Conservation (phyloP, 129 eudicot species). For the Centrapalus pauciflorus region DNA sequence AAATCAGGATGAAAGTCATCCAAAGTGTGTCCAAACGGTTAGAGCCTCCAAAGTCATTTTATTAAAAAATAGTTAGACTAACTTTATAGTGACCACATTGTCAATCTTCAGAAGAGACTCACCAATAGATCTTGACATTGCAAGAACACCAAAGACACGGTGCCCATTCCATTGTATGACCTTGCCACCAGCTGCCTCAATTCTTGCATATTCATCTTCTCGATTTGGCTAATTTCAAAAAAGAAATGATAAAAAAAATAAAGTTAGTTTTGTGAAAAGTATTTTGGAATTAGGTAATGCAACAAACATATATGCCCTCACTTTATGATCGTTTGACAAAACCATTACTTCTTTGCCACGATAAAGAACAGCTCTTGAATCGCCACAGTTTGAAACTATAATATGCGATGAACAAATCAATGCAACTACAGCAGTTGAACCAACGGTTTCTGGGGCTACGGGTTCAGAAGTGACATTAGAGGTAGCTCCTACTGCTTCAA, state of each 20-base stretch:
- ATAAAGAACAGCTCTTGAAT: slow-evolving; percentile 74
- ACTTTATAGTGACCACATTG: not conserved
- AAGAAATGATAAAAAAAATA: not conserved
- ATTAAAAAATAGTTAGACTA: not conserved
- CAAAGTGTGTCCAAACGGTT: not conserved
- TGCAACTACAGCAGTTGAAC: slow-evolving; percentile 80
- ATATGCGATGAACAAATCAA: slow-evolving; percentile 64
- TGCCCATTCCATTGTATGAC: slow-evolving; percentile 88
- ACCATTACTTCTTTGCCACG: slow-evolving; percentile 68
- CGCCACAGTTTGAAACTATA: slow-evolving; percentile 71
- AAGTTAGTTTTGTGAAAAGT: not conserved
- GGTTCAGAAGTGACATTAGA: slow-evolving; percentile 29
- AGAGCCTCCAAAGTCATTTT: too few relatives aligned
- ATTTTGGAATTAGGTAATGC: not conserved
- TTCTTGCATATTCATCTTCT: slow-evolving; percentile 82
- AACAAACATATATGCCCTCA: slow-evolving; percentile 23
- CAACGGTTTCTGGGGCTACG: slow-evolving; percentile 65
- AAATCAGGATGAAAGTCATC: too few relatives aligned
- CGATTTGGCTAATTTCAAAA: slow-evolving; percentile 51
- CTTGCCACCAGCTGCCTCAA: slow-evolving; percentile 83
- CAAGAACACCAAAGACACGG: slow-evolving; percentile 90
- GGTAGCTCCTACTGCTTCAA: not conserved
- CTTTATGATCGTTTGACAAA: slow-evolving; percentile 71
- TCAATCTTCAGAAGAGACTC: slow-evolving; percentile 13
- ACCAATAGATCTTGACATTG: slow-evolving; percentile 92